Conservation (phyloP, 352 stramenopile species). For the Blastocystis sp. region DNA sequence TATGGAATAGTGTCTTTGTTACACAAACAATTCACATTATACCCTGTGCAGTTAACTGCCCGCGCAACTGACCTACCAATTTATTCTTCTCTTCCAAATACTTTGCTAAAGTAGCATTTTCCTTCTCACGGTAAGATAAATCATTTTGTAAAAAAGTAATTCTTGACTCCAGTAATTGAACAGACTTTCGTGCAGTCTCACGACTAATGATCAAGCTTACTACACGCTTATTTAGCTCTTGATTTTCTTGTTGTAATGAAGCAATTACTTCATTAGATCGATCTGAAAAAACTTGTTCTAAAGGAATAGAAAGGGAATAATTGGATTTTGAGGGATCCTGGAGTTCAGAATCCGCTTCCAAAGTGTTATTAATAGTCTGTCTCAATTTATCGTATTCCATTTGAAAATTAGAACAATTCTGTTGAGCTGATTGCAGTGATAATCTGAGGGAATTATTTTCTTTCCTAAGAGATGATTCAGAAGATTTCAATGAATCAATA, state of each 20-base stretch:
- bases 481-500: background rate
- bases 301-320: too few relatives aligned
- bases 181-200: constrained; percentile 14
- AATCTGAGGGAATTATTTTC: background rate
- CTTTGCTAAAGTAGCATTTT: background rate
- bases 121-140: background rate
- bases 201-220: background rate
- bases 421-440: background rate
- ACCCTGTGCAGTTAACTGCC: background rate
- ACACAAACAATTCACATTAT: background rate
- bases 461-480: background rate
- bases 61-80: background rate
- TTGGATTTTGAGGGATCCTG: too few relatives aligned
- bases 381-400: background rate
- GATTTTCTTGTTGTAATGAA: background rate
- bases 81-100: constrained; percentile 39
- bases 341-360: too few relatives aligned
- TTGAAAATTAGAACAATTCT: background rate
- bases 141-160: background rate
- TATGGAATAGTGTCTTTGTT: background rate
- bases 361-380: too few relatives aligned
- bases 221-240: background rate
- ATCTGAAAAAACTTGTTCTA: background rate
- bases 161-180: background rate
- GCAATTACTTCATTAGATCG: background rate